Percentiles rank a stretch among this genome's conserved stretches.
phyloP scores from a whole-genome alignment of 1,284 basidiomycete genomes.

The Caloboletus inedulis region DNA sequence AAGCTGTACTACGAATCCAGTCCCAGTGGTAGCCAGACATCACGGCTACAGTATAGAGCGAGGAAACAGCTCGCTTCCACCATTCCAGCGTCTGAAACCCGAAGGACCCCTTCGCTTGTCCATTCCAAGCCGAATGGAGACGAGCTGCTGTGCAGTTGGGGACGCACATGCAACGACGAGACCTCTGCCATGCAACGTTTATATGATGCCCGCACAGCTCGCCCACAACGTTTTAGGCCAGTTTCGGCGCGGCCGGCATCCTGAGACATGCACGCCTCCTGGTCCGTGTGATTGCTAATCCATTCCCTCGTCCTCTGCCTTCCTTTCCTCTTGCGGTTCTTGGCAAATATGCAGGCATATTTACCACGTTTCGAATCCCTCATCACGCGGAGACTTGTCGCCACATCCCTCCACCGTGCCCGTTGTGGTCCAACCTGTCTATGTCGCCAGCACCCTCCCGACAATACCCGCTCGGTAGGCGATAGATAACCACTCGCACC shows the following conservation, averaged over 20 bases:
- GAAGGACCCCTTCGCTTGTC: not conserved
- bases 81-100: not conserved
- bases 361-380: conserved; percentile 21
- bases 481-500: not conserved
- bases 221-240: conserved; percentile 15
- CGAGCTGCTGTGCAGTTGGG: not conserved
- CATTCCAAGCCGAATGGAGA: not conserved
- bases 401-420: conserved; percentile 1
- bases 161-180: not conserved
- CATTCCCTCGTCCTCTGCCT: not conserved
- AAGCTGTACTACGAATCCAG: conserved; percentile 2
- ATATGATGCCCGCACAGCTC: conserved; percentile 16
- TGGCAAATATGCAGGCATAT: conserved; percentile 9
- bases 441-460: not conserved
- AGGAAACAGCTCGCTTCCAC: not conserved
- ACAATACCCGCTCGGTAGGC: not conserved
- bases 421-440: not conserved
- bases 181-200: conserved; percentile 11
- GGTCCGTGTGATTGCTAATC: conserved; percentile 9
- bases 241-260: conserved; percentile 19
- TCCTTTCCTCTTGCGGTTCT: conserved; percentile 13
- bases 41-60: not conserved
- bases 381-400: not conserved
- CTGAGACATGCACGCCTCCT: conserved; percentile 6
- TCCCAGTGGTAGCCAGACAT: no score